phyloP scores from a whole-genome alignment of 805 yeast species.

The Lachancea fermentati region DNA sequence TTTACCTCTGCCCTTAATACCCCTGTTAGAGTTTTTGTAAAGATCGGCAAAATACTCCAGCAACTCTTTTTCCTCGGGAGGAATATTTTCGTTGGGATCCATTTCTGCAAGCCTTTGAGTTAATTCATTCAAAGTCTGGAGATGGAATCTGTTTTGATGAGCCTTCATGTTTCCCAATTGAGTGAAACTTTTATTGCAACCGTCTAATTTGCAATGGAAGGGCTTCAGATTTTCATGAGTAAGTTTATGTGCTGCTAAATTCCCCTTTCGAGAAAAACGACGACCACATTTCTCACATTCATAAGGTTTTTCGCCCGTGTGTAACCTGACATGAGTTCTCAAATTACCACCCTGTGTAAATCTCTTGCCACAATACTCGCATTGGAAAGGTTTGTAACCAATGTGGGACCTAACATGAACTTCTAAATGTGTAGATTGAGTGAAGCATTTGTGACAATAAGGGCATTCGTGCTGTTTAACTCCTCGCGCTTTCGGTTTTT shows the following conservation, averaged over 20 bases:
- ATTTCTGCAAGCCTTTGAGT: slow-evolving; percentile 63
- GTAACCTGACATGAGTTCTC: slow-evolving; percentile 77
- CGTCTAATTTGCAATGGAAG: slow-evolving; percentile 70
- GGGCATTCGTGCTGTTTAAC: slow-evolving; percentile 61
- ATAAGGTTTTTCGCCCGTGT: slow-evolving; percentile 91
- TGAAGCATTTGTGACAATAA: slow-evolving; percentile 73
- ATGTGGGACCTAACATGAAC: slow-evolving; percentile 85
- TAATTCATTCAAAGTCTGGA: slow-evolving; percentile 59
- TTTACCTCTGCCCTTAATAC: slow-evolving; percentile 88
- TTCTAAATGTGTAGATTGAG: slow-evolving; percentile 87
- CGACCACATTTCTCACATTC: slow-evolving; percentile 71
- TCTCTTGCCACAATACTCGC: slow-evolving; percentile 70
- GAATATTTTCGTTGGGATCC: slow-evolving; percentile 45
- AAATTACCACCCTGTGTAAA: slow-evolving; percentile 90
- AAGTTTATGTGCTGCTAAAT: slow-evolving; percentile 78
- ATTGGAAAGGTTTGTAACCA: slow-evolving; percentile 78
- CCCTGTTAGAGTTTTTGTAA: slow-evolving; percentile 84
- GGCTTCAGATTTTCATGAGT: slow-evolving; percentile 81
- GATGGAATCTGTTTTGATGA: slow-evolving; percentile 87
- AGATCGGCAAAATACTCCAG: slow-evolving; percentile 73
- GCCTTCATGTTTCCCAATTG: slow-evolving; percentile 91
- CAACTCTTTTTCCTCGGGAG: slow-evolving; percentile 60
- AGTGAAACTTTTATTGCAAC: slow-evolving; percentile 78
- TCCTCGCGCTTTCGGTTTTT: slow-evolving; percentile 44
- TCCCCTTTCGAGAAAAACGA: slow-evolving; percentile 84